Percentiles rank a stretch among this genome's conserved stretches.
Evolutionary conservation across 208 protist species (phyloP).

Genomic region (Phytomonas francai): DNA sequence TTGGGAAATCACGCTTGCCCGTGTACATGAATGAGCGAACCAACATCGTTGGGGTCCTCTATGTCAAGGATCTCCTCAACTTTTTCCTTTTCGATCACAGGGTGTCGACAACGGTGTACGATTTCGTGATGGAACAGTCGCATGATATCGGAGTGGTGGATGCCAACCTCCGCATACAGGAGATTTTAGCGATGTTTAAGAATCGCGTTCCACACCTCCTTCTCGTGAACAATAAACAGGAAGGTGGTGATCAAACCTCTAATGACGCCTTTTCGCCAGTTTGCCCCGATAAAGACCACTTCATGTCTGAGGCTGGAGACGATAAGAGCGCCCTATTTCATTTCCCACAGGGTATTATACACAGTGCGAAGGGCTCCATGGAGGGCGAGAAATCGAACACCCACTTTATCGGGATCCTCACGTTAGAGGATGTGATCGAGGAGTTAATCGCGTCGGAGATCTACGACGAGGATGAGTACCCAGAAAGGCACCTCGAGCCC

Average conservation of each 20-base stretch:
- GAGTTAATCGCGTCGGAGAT: constrained; percentile 60
- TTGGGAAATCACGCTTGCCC: constrained; percentile 65
- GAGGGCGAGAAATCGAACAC: background rate
- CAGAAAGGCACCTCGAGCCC: background rate
- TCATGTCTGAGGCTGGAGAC: background rate
- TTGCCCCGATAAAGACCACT: background rate
- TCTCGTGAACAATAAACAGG: constrained; percentile 29
- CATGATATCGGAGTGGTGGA: constrained; percentile 44
- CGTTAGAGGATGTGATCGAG: constrained; percentile 80
- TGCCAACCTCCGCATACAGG: constrained; percentile 30
- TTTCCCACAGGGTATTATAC: background rate
- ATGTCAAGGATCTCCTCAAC: constrained; percentile 63
- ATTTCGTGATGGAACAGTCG: constrained; percentile 44
- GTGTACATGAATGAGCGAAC: constrained; percentile 31
- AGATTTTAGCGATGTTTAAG: constrained; percentile 54
- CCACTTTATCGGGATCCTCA: constrained; percentile 43
- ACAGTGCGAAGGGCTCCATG: background rate
- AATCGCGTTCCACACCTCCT: constrained; percentile 41
- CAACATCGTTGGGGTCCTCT: constrained; percentile 65
- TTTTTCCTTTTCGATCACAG: constrained; percentile 26
- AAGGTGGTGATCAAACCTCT: background rate
- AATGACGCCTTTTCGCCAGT: background rate
- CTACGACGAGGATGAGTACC: constrained; percentile 71
- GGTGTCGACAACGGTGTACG: constrained; percentile 30
- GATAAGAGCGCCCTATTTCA: background rate